A percentile compares a stretch with the other conserved stretches of the same genome.
These are phyloP conservation scores for Ulmus americana DNA, from an alignment of 331 rosid genomes.

Conservation along the genomic window DNA sequence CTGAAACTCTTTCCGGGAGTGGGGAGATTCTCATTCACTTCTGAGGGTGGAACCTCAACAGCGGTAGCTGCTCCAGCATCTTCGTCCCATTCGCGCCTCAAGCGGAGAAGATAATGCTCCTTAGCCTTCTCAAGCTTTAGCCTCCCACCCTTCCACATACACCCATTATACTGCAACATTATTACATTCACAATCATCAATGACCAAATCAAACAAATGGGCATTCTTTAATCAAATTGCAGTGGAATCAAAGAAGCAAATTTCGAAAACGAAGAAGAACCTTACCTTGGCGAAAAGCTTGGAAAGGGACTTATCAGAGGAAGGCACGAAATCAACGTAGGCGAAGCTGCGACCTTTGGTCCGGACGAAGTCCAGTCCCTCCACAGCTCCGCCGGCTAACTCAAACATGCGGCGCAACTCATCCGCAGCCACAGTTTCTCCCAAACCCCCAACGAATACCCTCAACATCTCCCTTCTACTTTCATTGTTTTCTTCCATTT, in stretches of 20 bases:
- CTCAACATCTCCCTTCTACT: slow-evolving; percentile 22
- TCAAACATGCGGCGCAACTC: slow-evolving; percentile 49
- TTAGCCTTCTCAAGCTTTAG: slow-evolving; percentile 81
- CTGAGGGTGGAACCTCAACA: slow-evolving; percentile 14
- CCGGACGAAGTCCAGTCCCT: slow-evolving; percentile 49
- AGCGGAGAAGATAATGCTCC: slow-evolving; percentile 54
- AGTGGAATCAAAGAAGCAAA: not conserved
- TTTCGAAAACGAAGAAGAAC: not conserved
- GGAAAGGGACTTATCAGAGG: slow-evolving; percentile 52
- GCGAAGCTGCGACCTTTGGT: slow-evolving; percentile 80
- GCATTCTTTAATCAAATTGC: not conserved
- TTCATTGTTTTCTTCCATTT: slow-evolving; percentile 15
- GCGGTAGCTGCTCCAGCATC: slow-evolving; percentile 29
- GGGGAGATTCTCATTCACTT: slow-evolving; percentile 17
- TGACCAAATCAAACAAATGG: not conserved
- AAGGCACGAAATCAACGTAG: slow-evolving; percentile 63
- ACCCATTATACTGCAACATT: slow-evolving; percentile 74
- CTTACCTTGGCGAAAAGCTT: slow-evolving; percentile 58
- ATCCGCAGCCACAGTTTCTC: slow-evolving; percentile 42
- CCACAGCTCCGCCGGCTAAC: slow-evolving; percentile 51
- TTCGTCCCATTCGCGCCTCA: slow-evolving; percentile 65
- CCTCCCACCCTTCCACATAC: slow-evolving; percentile 88
- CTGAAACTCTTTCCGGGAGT: slow-evolving; percentile 16
- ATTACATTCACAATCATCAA: not conserved
- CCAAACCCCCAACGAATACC: slow-evolving; percentile 70